Evolutionary conservation across 176 grass and related monocot genomes (phyloP), one percentile per base, ranked within the genome.

Genomic region (Triticum timopheevii): DNA sequence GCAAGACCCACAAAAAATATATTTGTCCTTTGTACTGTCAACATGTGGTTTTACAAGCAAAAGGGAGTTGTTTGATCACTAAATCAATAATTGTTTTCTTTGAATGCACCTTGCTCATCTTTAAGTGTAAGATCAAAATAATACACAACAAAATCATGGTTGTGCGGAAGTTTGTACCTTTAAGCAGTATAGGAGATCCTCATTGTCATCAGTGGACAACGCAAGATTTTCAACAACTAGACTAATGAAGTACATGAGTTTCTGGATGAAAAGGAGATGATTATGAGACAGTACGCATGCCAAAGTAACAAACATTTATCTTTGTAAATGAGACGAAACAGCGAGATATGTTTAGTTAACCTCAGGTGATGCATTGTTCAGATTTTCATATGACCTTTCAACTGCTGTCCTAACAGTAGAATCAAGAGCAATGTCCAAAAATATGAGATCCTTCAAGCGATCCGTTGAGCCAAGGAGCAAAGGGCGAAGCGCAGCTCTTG

Each of bases 221-320:
- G 95, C 95, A 85, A 98, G 89, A 93, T 98, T 98, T 92, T 98
- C 95, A 86, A 98, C 89, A 72, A 95, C 88, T 59, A 98, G 88
- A 80, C 77, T 87, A 61, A 95, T 95, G 86, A 98, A 89, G 86
- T 95, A 93, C 89, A 98, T 98, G 38, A 95, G 89, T 98, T 98
- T 95, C 95, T 98, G 89, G 50, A 80, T 68, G 69, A 52, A 54
- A 54, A 62, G 16, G 72, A 85, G 76, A 77, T 76, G 73, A 28
- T 27, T 24, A 75, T 47, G 7, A 75, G 42, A 23, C 6, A 86
- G 20, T 80, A 75, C 69, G 17, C 64, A 87, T 78, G 76, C n/a
- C 30, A 59, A 59, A 35, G 50, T 78, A 20, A 59, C 9, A 12
- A 35, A 77, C 11, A 10, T 7, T 13, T n/a, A 78, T 59, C 50